Evolutionary conservation across 306 rosid species (phyloP).

Genomic region (Lathyrus oleraceus): DNA sequence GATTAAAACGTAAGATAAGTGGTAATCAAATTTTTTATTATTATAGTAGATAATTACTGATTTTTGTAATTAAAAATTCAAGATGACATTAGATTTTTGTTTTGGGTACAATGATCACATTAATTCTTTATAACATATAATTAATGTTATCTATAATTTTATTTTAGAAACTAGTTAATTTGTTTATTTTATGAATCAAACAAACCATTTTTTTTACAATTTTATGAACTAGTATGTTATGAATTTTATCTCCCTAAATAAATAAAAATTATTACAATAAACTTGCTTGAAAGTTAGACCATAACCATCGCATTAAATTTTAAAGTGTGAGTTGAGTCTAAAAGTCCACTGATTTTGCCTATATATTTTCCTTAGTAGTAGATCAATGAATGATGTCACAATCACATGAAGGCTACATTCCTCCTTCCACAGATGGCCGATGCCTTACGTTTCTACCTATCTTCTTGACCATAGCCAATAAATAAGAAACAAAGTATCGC

Average conservation of each 20-base stretch:
- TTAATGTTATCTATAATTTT: too few relatives aligned
- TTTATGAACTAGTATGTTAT: neutral
- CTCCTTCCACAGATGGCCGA: constrained; percentile 40
- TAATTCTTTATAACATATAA: too few relatives aligned
- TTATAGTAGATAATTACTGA: too few relatives aligned
- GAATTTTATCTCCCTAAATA: too few relatives aligned
- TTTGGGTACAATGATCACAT: too few relatives aligned
- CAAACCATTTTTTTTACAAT: neutral
- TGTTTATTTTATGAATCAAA: too few relatives aligned
- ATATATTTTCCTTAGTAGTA: constrained; percentile 31
- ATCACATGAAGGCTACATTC: constrained; percentile 51
- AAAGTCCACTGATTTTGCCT: neutral
- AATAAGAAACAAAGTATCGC: constrained; percentile 27
- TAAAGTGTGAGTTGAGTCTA: neutral
- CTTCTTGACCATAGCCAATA: constrained; percentile 23
- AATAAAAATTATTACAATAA: neutral
- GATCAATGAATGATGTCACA: constrained; percentile 46
- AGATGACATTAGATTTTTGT: too few relatives aligned
- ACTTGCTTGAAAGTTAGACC: constrained; percentile 26
- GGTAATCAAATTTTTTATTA: too few relatives aligned
- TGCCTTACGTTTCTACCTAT: constrained; percentile 30
- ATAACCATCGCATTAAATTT: constrained; percentile 12
- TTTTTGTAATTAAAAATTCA: too few relatives aligned
- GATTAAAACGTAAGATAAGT: too few relatives aligned
- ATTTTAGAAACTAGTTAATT: too few relatives aligned